Evolutionary conservation across 2,329 filamentous ascomycete genomes (phyloP), one percentile per base, ranked within the genome.

Genomic region (Hymenoscyphus fraxineus): DNA sequence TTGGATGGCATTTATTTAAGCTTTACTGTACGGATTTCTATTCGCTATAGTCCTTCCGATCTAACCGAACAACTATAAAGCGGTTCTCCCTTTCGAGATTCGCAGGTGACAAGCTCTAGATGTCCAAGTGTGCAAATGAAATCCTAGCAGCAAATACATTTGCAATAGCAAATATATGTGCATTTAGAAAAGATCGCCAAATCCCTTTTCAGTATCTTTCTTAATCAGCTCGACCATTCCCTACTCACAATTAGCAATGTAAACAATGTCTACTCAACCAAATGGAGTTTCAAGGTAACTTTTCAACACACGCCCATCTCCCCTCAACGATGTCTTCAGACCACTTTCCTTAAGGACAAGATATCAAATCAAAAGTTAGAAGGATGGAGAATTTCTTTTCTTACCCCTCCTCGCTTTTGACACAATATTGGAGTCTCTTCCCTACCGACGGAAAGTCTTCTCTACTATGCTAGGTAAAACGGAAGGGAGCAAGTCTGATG

Each of bases 221-320:
- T 91, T 90, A 74, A 99, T 97, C 73, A 99, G 79, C 39, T 97
- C 93, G 62, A 95, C 79, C 95, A 99, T 99, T 35, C 94, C 95
- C 92, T 58, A 32, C 57, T 16, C 55, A 39, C 62, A 59, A 64
- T 75, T 63, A 74, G 65, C 66, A 55, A 2, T 47, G n/a, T 55
- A 35, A 57, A 57, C 15, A 15, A 57, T 35, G n/a, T 57, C 27
- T 38, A 16, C 55, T n/a, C 55, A 35, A 7, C 27, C 15, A 32
- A 32, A 27, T 55, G 51, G 19, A 51, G 44, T n/a, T 16, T 51
- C 13, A 22, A n/a, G 3, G 41, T 27, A 4, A 44, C 19, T 4
- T n/a, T 44, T n/a, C 4, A 35, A 35, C 35, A 10, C 6, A 35
- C 6, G 35, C 35, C 35, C 35, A 35, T 35, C 9, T 35, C 9